These are phyloP conservation scores for Gossypioides kirkii DNA, from an alignment of 345 rosid species.

Conservation along the genomic window DNA sequence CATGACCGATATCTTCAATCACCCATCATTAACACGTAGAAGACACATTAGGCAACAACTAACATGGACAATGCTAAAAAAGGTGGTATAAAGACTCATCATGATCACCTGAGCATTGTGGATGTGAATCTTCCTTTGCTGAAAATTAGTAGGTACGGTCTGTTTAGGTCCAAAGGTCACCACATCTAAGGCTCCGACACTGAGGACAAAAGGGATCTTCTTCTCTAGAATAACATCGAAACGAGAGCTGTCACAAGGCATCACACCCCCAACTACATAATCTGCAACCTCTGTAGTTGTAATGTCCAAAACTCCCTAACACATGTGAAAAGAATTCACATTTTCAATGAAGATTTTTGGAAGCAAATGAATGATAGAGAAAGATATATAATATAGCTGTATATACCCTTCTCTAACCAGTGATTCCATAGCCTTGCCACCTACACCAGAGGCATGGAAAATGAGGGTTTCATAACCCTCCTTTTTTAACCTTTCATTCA, in stretches of 20 bases:
- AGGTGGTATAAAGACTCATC: conserved; percentile 2
- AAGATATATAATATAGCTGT: conserved; percentile 38
- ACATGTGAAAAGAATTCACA: not conserved
- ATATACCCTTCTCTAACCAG: conserved; percentile 72
- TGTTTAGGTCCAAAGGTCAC: conserved; percentile 81
- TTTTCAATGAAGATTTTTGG: not conserved
- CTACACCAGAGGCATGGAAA: conserved; percentile 90
- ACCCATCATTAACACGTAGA: conserved; percentile 9
- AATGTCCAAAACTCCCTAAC: conserved; percentile 74
- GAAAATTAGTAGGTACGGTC: conserved; percentile 60
- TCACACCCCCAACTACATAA: conserved; percentile 81
- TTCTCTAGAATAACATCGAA: conserved; percentile 66
- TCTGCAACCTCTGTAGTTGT: conserved; percentile 96
- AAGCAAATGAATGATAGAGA: not conserved
- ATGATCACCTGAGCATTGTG: conserved; percentile 78
- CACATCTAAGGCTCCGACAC: conserved; percentile 90
- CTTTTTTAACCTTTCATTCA: conserved; percentile 51
- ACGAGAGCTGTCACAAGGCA: conserved; percentile 87
- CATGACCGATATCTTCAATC: conserved; percentile 65
- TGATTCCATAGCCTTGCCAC: conserved; percentile 92
- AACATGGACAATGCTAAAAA: not conserved
- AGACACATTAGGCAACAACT: not conserved
- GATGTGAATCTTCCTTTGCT: conserved; percentile 59
- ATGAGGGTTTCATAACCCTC: conserved; percentile 75
- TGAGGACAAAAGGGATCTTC: conserved; percentile 76